A percentile compares a stretch with the other conserved stretches of the same genome.
phyloP scores from a whole-genome alignment of 805 yeast genomes.

The Cyberlindnera suaveolens region DNA sequence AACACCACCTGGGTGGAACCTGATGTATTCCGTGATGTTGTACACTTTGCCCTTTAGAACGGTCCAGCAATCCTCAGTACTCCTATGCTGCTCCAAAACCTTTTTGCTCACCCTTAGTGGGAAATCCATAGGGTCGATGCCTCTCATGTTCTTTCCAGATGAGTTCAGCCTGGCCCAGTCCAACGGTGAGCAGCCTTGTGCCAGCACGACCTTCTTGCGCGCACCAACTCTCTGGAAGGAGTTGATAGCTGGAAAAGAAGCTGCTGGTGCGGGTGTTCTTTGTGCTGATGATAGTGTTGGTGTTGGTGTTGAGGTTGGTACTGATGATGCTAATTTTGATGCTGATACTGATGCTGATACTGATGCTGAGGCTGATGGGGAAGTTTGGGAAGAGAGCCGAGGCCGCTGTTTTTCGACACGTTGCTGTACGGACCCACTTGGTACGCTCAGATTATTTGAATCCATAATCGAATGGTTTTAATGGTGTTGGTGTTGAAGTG shows the following conservation, averaged over 20 bases:
- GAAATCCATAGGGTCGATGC: conserved; percentile 43
- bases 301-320: neutral
- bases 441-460: too few species aligned
- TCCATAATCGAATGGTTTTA: too few species aligned
- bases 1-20: conserved; percentile 92
- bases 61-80: conserved; percentile 78
- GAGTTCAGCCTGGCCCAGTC: conserved; percentile 72
- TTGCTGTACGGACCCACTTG: neutral
- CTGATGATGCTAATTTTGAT: neutral
- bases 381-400: neutral
- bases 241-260: conserved; percentile 11
- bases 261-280: neutral
- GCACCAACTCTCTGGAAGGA: conserved; percentile 17
- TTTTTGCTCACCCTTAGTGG: conserved; percentile 52
- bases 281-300: neutral
- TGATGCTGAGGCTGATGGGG: neutral
- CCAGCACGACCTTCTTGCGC: conserved; percentile 48
- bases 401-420: neutral
- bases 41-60: conserved; percentile 74
- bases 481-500: too few species aligned
- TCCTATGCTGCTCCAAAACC: conserved; percentile 54
- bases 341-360: neutral
- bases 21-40: conserved; percentile 76
- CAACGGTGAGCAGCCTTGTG: conserved; percentile 79
- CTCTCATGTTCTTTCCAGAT: conserved; percentile 46